Evolutionary conservation across 441 rosid species (phyloP).

Genomic region (Biscutella laevigata): DNA sequence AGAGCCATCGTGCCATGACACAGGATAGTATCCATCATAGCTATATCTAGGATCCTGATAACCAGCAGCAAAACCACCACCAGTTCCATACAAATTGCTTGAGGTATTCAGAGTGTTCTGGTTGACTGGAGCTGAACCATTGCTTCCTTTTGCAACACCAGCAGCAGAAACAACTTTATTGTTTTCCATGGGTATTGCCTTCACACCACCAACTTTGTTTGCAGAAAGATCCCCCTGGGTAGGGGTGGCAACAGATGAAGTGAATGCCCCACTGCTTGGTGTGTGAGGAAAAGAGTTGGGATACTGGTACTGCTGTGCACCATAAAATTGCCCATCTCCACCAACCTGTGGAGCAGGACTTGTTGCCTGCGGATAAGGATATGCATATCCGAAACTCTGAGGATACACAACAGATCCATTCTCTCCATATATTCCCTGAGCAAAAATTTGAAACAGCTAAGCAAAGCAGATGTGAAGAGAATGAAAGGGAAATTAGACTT

Average conservation of each 20-base stretch:
- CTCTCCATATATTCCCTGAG: slow-evolving; percentile 60
- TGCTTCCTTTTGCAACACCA: slow-evolving; percentile 39
- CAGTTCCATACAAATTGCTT: slow-evolving; percentile 47
- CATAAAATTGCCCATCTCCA: slow-evolving; percentile 62
- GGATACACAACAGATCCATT: slow-evolving; percentile 41
- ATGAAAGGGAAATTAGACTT: slow-evolving; percentile 3
- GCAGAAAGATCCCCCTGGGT: slow-evolving; percentile 46
- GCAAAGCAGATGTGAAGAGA: not conserved
- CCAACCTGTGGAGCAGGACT: slow-evolving; percentile 67
- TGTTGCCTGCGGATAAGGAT: slow-evolving; percentile 65
- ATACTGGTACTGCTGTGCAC: slow-evolving; percentile 74
- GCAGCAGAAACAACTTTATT: slow-evolving; percentile 40
- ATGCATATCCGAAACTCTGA: slow-evolving; percentile 56
- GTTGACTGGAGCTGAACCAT: slow-evolving; percentile 37
- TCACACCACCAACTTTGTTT: slow-evolving; percentile 36
- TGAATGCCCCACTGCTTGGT: slow-evolving; percentile 41
- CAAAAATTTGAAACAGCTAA: not conserved
- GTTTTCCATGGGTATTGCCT: slow-evolving; percentile 45
- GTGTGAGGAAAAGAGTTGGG: slow-evolving; percentile 54
- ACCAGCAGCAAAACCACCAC: slow-evolving; percentile 39
- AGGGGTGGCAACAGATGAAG: slow-evolving; percentile 36
- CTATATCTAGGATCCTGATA: slow-evolving; percentile 56
- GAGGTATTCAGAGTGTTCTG: slow-evolving; percentile 35
- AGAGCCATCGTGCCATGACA: slow-evolving; percentile 48
- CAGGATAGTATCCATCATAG: slow-evolving; percentile 42